A percentile compares a stretch with the other conserved stretches of the same genome.
These are phyloP conservation scores for Aspergillus cejpii DNA, from an alignment of 2,329 filamentous ascomycete genomes.

Conservation along the genomic window DNA sequence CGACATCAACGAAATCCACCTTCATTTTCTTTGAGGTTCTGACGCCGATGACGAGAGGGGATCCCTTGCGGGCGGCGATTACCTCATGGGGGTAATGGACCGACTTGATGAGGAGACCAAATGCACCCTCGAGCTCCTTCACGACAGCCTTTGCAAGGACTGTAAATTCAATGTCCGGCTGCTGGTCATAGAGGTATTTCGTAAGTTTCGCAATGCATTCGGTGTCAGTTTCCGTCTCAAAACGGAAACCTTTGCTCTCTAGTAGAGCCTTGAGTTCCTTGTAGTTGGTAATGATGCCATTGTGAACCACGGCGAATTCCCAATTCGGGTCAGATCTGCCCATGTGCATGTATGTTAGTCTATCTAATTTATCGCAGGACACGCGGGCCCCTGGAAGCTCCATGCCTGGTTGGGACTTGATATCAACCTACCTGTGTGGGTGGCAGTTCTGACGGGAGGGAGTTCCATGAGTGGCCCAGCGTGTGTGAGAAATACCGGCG, in stretches of 20 bases:
- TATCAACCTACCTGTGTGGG: slow-evolving; percentile 72
- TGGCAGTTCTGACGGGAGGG: slow-evolving; percentile 96
- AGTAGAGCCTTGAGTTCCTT: slow-evolving; percentile 96
- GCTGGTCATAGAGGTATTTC: slow-evolving; percentile 95
- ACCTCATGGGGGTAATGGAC: slow-evolving; percentile 98
- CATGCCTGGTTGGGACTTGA: background rate
- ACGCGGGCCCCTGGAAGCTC: background rate
- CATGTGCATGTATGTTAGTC: background rate
- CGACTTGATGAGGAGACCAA: slow-evolving; percentile 95
- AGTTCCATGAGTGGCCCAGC: slow-evolving; percentile 96
- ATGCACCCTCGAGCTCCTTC: slow-evolving; percentile 95
- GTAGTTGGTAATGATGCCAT: slow-evolving; percentile 99
- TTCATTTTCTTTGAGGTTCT: slow-evolving; percentile 99
- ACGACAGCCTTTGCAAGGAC: slow-evolving; percentile 96
- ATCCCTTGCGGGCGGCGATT: slow-evolving; percentile 96
- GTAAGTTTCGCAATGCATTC: slow-evolving; percentile 98
- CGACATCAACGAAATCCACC: slow-evolving; percentile 99
- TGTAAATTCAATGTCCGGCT: slow-evolving; percentile 91
- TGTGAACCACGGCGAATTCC: slow-evolving; percentile 98
- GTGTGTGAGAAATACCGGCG: slow-evolving; percentile 96
- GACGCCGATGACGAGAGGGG: slow-evolving; percentile 92
- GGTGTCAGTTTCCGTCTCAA: slow-evolving; percentile 98
- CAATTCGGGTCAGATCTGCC: slow-evolving; percentile 81
- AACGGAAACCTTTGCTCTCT: slow-evolving; percentile 89
- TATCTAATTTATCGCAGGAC: background rate